Evolutionary conservation across 495 filamentous ascomycete genomes (phyloP).

Genomic region (Hypoxylon intermedium): DNA sequence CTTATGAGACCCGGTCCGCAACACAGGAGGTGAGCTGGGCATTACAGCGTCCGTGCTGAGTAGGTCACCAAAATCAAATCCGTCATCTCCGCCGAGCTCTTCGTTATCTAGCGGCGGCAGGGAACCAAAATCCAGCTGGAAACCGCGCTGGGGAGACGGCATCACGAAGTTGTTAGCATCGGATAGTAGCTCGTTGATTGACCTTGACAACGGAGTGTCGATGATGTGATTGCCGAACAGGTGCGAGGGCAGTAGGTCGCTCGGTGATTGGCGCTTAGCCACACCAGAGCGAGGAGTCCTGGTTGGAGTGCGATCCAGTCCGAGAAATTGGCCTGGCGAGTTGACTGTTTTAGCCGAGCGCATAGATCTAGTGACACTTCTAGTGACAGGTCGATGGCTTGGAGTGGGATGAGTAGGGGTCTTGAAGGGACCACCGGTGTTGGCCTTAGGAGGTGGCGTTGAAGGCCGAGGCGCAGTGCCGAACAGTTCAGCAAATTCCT

Average conservation of each 20-base stretch:
- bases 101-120: conserved; percentile 53
- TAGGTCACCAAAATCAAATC: conserved; percentile 53
- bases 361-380: conserved; percentile 61
- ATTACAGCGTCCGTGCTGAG: conserved; percentile 58
- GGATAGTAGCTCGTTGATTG: conserved; percentile 65
- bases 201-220: conserved; percentile 65
- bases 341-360: conserved; percentile 48
- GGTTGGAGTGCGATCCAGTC: conserved; percentile 53
- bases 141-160: conserved; percentile 45
- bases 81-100: conserved; percentile 34
- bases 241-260: conserved; percentile 48
- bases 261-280: conserved; percentile 38
- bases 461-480: conserved; percentile 59
- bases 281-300: conserved; percentile 46
- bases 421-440: conserved; percentile 56
- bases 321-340: conserved; percentile 46
- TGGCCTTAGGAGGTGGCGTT: conserved; percentile 67
- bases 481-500: conserved; percentile 68
- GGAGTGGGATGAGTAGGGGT: conserved; percentile 64
- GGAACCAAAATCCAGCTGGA: conserved; percentile 46
- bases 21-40: conserved; percentile 61
- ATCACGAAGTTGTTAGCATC: conserved; percentile 57
- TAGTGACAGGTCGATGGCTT: conserved; percentile 63
- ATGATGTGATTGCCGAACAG: conserved; percentile 44
- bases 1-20: conserved; percentile 12